Conservation (phyloP, 2,329 filamentous ascomycete genomes). For the Claviceps purpurea region DNA sequence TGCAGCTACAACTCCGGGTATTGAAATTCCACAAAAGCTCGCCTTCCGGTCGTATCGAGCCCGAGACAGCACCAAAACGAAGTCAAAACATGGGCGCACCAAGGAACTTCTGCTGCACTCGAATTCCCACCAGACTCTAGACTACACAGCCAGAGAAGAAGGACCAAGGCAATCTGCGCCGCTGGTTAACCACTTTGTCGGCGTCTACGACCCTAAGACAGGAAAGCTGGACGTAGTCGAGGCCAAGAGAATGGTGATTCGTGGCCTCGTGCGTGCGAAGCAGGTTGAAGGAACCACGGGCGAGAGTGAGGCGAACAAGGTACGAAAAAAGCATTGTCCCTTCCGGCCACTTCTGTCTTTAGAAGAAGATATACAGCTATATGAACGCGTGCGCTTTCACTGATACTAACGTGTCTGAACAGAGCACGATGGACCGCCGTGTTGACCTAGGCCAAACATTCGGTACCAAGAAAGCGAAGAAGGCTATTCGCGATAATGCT, state of each 20-base stretch:
- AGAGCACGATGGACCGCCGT: slow-evolving; percentile 48
- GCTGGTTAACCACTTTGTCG: slow-evolving; percentile 49
- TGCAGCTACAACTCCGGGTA: slow-evolving; percentile 21
- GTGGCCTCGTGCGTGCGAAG: slow-evolving; percentile 43
- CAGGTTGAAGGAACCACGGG: slow-evolving; percentile 34
- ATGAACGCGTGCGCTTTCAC: not conserved
- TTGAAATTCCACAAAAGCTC: slow-evolving; percentile 21
- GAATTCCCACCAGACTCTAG: slow-evolving; percentile 39
- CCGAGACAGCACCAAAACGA: slow-evolving; percentile 19
- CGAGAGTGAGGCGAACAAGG: slow-evolving; percentile 17
- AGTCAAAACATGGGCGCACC: slow-evolving; percentile 25
- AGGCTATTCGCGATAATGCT: slow-evolving; percentile 54
- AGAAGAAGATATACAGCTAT: not conserved
- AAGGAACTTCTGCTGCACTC: slow-evolving; percentile 45
- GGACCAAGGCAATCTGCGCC: slow-evolving; percentile 16
- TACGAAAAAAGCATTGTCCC: slow-evolving; percentile 3
- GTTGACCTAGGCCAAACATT: slow-evolving; percentile 65
- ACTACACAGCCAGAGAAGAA: slow-evolving; percentile 45
- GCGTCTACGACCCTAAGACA: slow-evolving; percentile 47
- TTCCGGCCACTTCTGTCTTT: too few species aligned
- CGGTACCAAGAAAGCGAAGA: slow-evolving; percentile 76
- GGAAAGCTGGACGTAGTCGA: slow-evolving; percentile 47
- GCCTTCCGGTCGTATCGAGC: slow-evolving; percentile 37
- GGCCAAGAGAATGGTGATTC: slow-evolving; percentile 50
- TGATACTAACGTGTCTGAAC: slow-evolving; percentile 12